Base-by-base conservation (phyloP, 2,329 filamentous ascomycete species). In the Beauveria asiatica region DNA sequence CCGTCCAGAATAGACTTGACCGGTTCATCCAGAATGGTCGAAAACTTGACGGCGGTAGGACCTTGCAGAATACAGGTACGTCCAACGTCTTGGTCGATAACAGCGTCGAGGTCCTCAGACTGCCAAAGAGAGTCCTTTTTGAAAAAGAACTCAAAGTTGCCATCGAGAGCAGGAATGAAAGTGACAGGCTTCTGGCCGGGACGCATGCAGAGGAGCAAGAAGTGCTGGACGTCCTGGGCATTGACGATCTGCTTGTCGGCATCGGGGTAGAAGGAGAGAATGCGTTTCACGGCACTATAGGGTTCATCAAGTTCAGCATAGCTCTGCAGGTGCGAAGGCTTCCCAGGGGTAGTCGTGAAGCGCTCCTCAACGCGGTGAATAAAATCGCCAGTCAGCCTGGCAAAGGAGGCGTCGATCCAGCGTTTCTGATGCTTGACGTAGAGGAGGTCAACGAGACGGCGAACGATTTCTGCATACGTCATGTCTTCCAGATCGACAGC, bases 101-200 rank as follows among this genome's bases (percentile, higher is more conserved):
- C 92, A 58, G 94, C 94, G 69, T 95, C 93, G 11, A 99, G 81
- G 70, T 99, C 94, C 76, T 99, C 94, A 1, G 94, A 97, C 76
- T 99, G 94, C 94, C 94, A 99, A 8, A 99, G 83, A 1, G 94
- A 99, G 74, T 99, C 94, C 80, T 99, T 99, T 86, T 99, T 99
- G 87, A 99, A 99, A 80, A 91, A 99, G 77, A 95, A 96, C 72
- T 99, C 94, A 66, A 99, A 99, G 72, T 93, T 96, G 64, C 96
- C 92, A 68, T 99, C 94, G 23, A 99, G 82, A n/a, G 89, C 82
- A 5, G 94, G 94, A 33, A 99, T 92, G 72, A 99, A 99, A 0
- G 93, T 94, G 30, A 95, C 90, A 2, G 94, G 94, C 82, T 99
- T 99, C 80, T 99, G 94, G 45, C 88, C 88, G 52, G 89, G 90